Base-by-base conservation (phyloP, 164 flowering plant species). In the Echeveria elegans region DNA sequence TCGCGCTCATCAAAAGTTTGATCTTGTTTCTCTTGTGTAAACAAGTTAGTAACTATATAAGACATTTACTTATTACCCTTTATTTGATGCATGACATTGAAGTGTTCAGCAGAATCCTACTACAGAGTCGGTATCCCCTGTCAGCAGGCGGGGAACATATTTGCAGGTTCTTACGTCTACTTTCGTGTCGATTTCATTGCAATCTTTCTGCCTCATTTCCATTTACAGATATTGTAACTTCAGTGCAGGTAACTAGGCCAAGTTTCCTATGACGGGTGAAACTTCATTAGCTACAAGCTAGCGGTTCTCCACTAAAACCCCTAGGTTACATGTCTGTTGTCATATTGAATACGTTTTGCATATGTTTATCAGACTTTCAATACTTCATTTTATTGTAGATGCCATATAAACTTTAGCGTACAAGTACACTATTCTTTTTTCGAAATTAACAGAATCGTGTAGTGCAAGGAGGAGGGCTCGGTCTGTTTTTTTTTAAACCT, bases 291-390 rank as follows among this genome's bases (percentile, higher is more conserved):
- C 18, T 53, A 10, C 4, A 53, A 24, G 60, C 19, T 28, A 3
- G 32, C 11, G 61, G 61, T 56, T 14, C 31, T 56, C 28, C 18
- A 18, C 61, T 56, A 56, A 56, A 29, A 56, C 28, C 61, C 32
- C 6, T 14, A 56, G 32, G 34, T 26, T 56, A 56, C 4, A 56
- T 56, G 61, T 28, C 16, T 28, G 61, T 56, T 28, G 19, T 56
- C 61, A 56, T 56, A 28, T 56, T 56, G 61, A n/a, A 50, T 50
- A 56, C 7, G 61, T 56, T 56, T 26, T 29, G 32, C 9, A 50
- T 21, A 24, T 50, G 56, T 23, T 50, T 19, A n/a, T n/a, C 30
- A 53, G 2, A 8, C 29, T 53, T 21, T 1, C 56, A n/a, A 21
- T 23, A 23, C 24, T 53, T 53, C 12, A 24, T 53, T 24, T 53